phyloP scores from a whole-genome alignment of 192 early-diverging fungal genomes.

The Coemansia sp. region DNA sequence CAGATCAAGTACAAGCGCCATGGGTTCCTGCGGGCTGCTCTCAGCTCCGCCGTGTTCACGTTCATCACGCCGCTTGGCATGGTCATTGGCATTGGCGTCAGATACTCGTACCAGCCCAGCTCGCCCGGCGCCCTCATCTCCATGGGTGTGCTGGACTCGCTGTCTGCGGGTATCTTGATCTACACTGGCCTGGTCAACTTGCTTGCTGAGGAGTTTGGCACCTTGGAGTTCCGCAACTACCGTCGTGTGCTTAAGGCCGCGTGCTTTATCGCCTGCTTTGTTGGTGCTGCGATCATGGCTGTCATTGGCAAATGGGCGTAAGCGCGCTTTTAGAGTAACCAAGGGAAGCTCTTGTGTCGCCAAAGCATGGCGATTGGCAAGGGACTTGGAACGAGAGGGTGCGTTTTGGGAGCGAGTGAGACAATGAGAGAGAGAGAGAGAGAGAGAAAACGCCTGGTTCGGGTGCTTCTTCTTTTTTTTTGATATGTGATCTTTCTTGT shows the following conservation, averaged over 20 bases:
- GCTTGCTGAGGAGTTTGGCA: conserved; percentile 66
- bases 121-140: conserved; percentile 59
- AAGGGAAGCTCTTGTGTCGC: too few species aligned
- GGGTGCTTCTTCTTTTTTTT: too few species aligned
- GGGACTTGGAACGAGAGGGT: neutral
- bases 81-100: conserved; percentile 74
- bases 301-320: conserved; percentile 75
- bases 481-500: neutral
- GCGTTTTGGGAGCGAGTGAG: neutral
- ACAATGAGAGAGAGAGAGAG: neutral
- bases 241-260: conserved; percentile 42
- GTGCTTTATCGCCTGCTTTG: conserved; percentile 61
- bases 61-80: conserved; percentile 80
- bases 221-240: conserved; percentile 56
- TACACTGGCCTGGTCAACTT: conserved; percentile 75
- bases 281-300: conserved; percentile 73
- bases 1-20: conserved; percentile 42
- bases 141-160: conserved; percentile 68
- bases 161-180: conserved; percentile 78
- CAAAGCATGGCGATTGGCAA: too few species aligned
- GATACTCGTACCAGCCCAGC: conserved; percentile 60
- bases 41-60: conserved; percentile 58
- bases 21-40: conserved; percentile 27
- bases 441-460: neutral
- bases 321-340: too few species aligned